phyloP scores from a whole-genome alignment of 2,329 filamentous ascomycete species.

The Aspergillus sp. region DNA sequence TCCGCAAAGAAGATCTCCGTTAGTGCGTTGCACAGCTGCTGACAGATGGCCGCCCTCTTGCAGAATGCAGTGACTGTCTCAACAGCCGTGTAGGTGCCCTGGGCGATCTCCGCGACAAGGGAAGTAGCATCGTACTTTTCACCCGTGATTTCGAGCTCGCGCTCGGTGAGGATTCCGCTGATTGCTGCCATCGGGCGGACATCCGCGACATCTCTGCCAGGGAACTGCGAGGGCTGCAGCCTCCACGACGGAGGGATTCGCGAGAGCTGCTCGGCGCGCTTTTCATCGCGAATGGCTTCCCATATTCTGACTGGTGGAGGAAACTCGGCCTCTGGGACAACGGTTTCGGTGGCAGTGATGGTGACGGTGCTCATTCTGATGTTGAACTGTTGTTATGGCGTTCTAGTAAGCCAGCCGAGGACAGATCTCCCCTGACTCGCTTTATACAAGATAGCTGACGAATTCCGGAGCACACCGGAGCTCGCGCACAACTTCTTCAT shows the following conservation, averaged over 20 bases:
- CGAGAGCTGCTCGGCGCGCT: slow-evolving; percentile 1
- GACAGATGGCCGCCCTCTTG: slow-evolving; percentile 1
- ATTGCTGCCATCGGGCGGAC: neutral
- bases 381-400: neutral
- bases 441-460: neutral
- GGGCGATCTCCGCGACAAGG: neutral
- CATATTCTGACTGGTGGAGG: neutral
- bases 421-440: neutral
- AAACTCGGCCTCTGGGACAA: neutral
- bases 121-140: slow-evolving; percentile 1
- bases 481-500: too few species aligned
- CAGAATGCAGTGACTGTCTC: slow-evolving; percentile 3
- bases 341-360: neutral
- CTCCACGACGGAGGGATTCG: neutral
- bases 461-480: neutral
- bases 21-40: slow-evolving; percentile 5
- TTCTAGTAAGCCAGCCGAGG: too few species aligned
- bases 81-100: neutral
- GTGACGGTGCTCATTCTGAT: neutral
- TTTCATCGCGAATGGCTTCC: neutral
- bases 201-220: neutral
- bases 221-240: neutral
- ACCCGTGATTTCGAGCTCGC: slow-evolving; percentile 3
- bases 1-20: slow-evolving; percentile 4
- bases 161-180: neutral